Conservation (phyloP, 2,329 filamentous ascomycete genomes). For the Didymella pomorum region DNA sequence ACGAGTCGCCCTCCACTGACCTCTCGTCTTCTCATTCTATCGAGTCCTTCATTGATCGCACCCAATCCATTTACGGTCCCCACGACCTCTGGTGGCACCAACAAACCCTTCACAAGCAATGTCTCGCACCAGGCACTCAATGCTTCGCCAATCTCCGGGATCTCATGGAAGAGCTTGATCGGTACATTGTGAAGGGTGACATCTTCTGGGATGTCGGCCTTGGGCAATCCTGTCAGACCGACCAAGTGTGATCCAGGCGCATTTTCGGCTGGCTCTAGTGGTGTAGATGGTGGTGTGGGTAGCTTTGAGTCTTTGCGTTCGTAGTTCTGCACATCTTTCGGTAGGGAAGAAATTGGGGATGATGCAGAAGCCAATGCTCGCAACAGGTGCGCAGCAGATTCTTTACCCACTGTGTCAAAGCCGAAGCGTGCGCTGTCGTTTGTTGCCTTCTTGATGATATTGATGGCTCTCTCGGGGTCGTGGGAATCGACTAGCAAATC, state of each 20-base stretch:
- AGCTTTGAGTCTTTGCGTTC: constrained; percentile 21
- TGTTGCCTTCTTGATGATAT: constrained; percentile 68
- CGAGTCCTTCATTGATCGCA: constrained; percentile 72
- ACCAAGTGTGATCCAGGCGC: constrained; percentile 64
- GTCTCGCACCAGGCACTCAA: constrained; percentile 73
- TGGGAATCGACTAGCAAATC: constrained; percentile 75
- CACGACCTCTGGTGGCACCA: constrained; percentile 71
- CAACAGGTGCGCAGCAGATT: constrained; percentile 67
- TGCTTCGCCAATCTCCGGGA: constrained; percentile 67
- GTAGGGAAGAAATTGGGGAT: constrained; percentile 13
- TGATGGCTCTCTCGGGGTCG: constrained; percentile 69
- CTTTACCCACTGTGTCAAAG: constrained; percentile 71
- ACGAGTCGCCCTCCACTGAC: constrained; percentile 74
- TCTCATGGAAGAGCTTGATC: constrained; percentile 78
- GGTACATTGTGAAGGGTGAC: constrained; percentile 71
- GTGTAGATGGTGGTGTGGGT: constrained; percentile 44
- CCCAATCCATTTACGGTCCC: constrained; percentile 69
- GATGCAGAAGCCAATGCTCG: constrained; percentile 55
- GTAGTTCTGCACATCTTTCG: constrained; percentile 24
- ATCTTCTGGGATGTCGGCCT: constrained; percentile 55
- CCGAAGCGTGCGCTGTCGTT: constrained; percentile 68
- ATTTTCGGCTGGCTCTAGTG: constrained; percentile 29
- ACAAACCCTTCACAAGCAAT: constrained; percentile 62
- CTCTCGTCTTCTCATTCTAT: constrained; percentile 70
- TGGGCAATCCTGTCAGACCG: constrained; percentile 73